Percentiles rank a stretch among this genome's conserved stretches.
Conservation (phyloP, 139 green algal genomes). For the Mesostigma viride region DNA sequence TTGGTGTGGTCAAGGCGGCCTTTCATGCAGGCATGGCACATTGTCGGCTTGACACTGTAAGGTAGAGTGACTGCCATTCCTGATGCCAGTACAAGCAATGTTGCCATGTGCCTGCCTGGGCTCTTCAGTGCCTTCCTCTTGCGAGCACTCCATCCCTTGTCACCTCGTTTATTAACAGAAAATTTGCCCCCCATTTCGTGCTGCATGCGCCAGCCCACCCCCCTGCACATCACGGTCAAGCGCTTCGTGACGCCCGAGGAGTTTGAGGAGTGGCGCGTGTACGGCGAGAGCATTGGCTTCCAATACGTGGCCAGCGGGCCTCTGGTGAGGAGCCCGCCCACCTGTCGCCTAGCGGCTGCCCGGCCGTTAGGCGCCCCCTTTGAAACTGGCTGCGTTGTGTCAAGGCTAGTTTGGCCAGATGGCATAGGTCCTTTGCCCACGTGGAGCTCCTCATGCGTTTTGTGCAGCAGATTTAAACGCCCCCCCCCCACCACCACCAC, state of each 20-base stretch:
- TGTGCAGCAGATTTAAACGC: too few species aligned
- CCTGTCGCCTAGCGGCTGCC: too few species aligned
- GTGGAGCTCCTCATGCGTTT: too few species aligned
- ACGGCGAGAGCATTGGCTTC: conserved; percentile 58
- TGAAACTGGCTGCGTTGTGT: too few species aligned
- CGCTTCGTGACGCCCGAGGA: conserved; percentile 95
- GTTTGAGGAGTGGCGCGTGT: conserved; percentile 74
- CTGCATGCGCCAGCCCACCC: conserved; percentile 61
- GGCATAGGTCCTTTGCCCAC: too few species aligned
- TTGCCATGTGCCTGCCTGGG: too few species aligned
- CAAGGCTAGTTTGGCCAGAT: too few species aligned
- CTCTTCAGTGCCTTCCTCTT: neutral
- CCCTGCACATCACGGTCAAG: conserved; percentile 88
- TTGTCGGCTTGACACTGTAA: neutral
- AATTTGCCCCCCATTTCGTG: neutral
- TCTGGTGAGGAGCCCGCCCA: too few species aligned
- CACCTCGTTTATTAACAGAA: neutral
- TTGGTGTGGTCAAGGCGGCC: too few species aligned
- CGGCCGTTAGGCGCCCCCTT: too few species aligned
- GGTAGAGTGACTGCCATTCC: neutral
- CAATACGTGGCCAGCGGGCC: conserved; percentile 83
- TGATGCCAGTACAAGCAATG: neutral
- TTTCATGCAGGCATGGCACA: neutral
- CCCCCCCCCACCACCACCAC: too few species aligned
- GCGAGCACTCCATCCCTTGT: neutral